A percentile compares a stretch with the other conserved stretches of the same genome.
Evolutionary conservation across 345 rosid genomes (phyloP).

Genomic region (Gossypium herbaceum): DNA sequence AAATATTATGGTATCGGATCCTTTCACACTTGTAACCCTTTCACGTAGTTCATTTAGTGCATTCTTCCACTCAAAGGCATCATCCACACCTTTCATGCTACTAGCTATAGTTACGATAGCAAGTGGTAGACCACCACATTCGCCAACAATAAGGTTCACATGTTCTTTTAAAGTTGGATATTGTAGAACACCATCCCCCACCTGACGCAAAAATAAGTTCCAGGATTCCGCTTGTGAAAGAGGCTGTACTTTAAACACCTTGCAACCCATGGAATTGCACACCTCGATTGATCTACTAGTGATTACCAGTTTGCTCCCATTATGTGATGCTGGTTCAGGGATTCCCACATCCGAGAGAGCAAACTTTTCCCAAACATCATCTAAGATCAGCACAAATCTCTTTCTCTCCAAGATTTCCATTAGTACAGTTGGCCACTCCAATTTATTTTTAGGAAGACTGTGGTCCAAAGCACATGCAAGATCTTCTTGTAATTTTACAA

Average conservation of each 20-base stretch:
- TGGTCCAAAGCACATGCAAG: not conserved
- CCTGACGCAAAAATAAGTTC: conserved; percentile 3
- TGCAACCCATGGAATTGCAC: conserved; percentile 7
- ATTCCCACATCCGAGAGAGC: conserved; percentile 3
- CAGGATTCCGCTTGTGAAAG: not conserved
- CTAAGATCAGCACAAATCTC: conserved; percentile 13
- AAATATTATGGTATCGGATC: conserved; percentile 1
- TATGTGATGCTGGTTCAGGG: not conserved
- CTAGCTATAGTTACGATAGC: not conserved
- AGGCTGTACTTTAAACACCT: conserved; percentile 1
- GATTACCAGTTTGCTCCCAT: conserved; percentile 6
- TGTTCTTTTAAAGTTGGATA: not conserved
- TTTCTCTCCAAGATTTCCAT: not conserved
- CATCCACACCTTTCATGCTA: conserved; percentile 4
- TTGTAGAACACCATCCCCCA: not conserved
- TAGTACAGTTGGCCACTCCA: not conserved
- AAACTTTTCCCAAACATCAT: conserved; percentile 12
- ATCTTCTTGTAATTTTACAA: not conserved
- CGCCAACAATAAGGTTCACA: not conserved
- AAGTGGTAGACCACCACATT: conserved; percentile 2
- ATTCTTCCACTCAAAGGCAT: conserved; percentile 3
- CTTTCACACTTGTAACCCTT: not conserved
- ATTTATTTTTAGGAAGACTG: not conserved
- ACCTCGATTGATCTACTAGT: conserved; percentile 8
- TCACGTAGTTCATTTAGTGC: conserved; percentile 1